Conservation (phyloP, 2,329 filamentous ascomycete species). For the Neonectria sp. region DNA sequence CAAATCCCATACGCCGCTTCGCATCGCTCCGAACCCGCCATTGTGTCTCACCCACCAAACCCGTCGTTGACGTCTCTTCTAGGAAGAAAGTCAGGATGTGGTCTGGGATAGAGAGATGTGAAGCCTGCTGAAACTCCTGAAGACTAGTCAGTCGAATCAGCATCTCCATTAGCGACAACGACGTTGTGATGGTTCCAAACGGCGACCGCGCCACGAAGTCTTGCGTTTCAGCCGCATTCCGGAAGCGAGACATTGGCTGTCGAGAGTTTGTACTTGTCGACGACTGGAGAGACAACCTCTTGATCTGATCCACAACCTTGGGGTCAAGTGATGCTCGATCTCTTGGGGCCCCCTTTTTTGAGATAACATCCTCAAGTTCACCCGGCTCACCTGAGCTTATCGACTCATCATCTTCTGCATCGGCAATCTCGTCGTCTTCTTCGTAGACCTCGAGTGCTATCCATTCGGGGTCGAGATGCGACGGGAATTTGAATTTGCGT, state of each 20-base stretch:
- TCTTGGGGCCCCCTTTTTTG: conserved; percentile 26
- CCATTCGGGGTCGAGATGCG: conserved; percentile 90
- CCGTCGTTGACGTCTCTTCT: conserved; percentile 70
- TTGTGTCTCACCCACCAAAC: conserved; percentile 62
- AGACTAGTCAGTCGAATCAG: conserved; percentile 87
- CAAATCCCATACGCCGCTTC: conserved; percentile 67
- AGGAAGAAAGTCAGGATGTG: conserved; percentile 93
- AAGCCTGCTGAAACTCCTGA: conserved; percentile 92
- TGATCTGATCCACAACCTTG: conserved; percentile 58
- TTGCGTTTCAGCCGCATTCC: conserved; percentile 38
- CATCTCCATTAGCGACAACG: conserved; percentile 86
- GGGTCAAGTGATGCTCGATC: conserved; percentile 54
- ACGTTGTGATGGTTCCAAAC: conserved; percentile 68
- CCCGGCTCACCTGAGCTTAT: conserved; percentile 54
- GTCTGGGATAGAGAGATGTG: conserved; percentile 91
- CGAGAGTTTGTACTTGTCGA: conserved; percentile 23
- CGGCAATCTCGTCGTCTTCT: conserved; percentile 62
- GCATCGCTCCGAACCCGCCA: conserved; percentile 62
- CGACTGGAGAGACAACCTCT: conserved; percentile 55
- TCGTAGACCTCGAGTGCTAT: conserved; percentile 89
- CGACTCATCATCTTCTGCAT: conserved; percentile 64
- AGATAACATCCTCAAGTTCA: conserved; percentile 44
- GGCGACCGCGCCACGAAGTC: conserved; percentile 60
- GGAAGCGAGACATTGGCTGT: conserved; percentile 16
- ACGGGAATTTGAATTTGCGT: conserved; percentile 66